Base-by-base conservation (phyloP, 148 eudicot genomes). In the Rhododendron ferrugineum region DNA sequence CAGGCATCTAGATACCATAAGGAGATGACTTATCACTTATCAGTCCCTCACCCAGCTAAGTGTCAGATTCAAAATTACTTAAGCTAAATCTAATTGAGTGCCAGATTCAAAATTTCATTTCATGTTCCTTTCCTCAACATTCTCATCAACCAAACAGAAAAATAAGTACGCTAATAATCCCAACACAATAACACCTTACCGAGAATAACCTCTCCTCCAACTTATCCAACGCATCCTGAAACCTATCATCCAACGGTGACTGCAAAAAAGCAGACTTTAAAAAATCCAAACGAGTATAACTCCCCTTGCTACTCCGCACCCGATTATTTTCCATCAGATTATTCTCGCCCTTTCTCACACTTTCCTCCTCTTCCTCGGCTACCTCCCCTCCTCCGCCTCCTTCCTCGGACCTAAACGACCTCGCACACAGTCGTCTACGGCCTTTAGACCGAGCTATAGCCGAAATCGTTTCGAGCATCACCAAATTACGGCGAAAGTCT, bases 331-430 rank as follows among this genome's bases (percentile, higher is more conserved):
- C 85, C 56, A 40, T 37, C 83, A 74, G 1, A 74, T 75, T 37
- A 74, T 75, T 37, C 80, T 60, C 81, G 32, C 85, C 16, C 80
- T 74, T 84, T 37, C 85, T 37, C 81, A 26, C 50, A 75, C 83
- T 42, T 23, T 58, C 42, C 88, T 3, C 60, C 13, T 73, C 78
- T 30, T 83, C 60, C 50, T 70, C 82, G 3, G 66, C 52, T 2
- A 18, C 85, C 20, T 79, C 83, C 28, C 73, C 81, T 75, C 76
- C 84, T 2, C 42, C 81, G 32, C 76, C 86, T 86, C 70, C 87
- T 87, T 87, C 92, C 26, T 89, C 94, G 10, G 82, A 81, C 91
- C 92, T 95, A 83, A 94, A 93, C 16, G 94, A 90, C 89, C 91
- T 90, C 86, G 84, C 30, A 79, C 72, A 56, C 81, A 90, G 73